These are phyloP conservation scores for Fusarium beomiforme DNA, from an alignment of 2,329 filamentous ascomycete species.

Conservation along the genomic window DNA sequence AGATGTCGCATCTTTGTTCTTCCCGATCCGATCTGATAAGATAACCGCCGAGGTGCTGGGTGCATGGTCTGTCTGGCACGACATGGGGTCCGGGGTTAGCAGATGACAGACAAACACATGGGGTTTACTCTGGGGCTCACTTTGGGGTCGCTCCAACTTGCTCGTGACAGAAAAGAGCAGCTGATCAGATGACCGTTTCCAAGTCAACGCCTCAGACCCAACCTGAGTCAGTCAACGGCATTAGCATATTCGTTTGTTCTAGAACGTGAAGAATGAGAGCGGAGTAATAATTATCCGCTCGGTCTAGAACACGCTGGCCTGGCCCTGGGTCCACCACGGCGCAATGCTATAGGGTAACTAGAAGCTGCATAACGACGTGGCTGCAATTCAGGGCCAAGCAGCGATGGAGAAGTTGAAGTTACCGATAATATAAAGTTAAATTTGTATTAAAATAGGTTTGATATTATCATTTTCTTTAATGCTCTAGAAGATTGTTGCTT, in stretches of 20 bases:
- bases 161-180: neutral
- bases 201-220: neutral
- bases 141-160: neutral
- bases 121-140: neutral
- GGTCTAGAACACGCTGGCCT: neutral
- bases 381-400: too few species aligned
- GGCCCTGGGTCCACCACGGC: accelerated
- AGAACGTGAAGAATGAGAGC: neutral
- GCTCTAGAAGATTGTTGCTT: too few species aligned
- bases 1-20: neutral
- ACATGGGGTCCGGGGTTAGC: neutral
- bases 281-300: neutral
- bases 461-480: too few species aligned
- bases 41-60: neutral
- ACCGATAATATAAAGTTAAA: accelerated
- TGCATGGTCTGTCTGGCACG: too few species aligned
- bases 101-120: neutral
- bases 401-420: too few species aligned
- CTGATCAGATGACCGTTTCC: neutral
- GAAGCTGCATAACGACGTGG: too few species aligned
- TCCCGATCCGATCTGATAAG: constrained; percentile 10
- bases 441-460: too few species aligned
- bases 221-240: neutral
- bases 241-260: neutral
- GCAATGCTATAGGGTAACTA: neutral